Conservation (phyloP, 176 grass and related monocot genomes). For the Neostapfia colusana region DNA sequence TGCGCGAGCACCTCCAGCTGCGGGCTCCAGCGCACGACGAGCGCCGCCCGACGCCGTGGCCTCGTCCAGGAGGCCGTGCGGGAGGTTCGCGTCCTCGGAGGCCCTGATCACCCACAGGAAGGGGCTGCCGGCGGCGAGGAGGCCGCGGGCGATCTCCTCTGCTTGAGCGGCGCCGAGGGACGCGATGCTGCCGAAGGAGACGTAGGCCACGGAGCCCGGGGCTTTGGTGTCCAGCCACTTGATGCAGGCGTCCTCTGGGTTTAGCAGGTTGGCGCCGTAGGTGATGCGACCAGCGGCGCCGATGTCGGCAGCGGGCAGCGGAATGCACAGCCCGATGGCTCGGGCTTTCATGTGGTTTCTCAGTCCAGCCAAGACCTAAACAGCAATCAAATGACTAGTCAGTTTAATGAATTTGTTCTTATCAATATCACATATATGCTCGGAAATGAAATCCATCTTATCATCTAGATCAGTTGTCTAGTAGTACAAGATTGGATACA, state of each 20-base stretch:
- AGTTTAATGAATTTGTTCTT: not conserved
- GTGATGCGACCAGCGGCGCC: not conserved
- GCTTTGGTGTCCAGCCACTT: conserved; percentile 59
- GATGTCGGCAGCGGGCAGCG: conserved; percentile 20
- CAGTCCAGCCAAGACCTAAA: conserved; percentile 42
- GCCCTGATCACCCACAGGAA: conserved; percentile 76
- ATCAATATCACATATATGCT: too few relatives aligned
- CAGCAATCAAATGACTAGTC: not conserved
- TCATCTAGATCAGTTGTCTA: too few relatives aligned
- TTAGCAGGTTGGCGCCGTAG: conserved; percentile 56
- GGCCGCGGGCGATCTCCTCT: conserved; percentile 50
- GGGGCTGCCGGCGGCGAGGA: conserved; percentile 31
- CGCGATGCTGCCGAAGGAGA: conserved; percentile 72
- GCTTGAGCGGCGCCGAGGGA: conserved; percentile 44
- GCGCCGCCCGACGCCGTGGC: conserved; percentile 37
- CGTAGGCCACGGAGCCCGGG: conserved; percentile 47
- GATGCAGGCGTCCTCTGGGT: conserved; percentile 52
- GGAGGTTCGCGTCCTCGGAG: conserved; percentile 37
- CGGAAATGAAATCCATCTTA: too few relatives aligned
- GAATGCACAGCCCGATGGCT: conserved; percentile 52
- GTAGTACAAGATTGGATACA: too few relatives aligned
- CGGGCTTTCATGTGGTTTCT: conserved; percentile 41
- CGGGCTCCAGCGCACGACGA: conserved; percentile 56
- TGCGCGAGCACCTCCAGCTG: conserved; percentile 63
- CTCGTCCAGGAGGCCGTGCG: conserved; percentile 19